Base-by-base conservation (phyloP, 1,139 yeast genomes). In the Zygosaccharomyces sapae region DNA sequence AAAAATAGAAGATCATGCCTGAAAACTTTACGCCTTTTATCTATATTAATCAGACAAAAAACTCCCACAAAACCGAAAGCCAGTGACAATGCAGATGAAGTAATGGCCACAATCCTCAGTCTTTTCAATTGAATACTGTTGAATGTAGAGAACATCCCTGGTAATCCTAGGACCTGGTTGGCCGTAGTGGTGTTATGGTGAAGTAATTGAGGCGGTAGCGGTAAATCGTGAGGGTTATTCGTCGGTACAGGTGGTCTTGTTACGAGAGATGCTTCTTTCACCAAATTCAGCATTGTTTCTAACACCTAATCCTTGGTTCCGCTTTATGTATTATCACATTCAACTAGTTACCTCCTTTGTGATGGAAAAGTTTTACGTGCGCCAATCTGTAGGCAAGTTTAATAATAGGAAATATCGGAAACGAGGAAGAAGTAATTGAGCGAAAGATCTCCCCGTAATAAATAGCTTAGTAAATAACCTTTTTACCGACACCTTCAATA, bases 1-100 rank as follows among this genome's bases (percentile, higher is more conserved):
- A 85, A 77, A 46, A 81, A 70, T 57, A 89, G 81, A 51, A 89
- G 73, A 52, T 79, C 81, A 65, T 87, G 95, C 38, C 95, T 73
- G 62, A 84, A 86, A 34, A 81, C 80, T 38, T 76, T 61, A 48
- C 81, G 70, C 52, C 77, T 68, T 1, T 81, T 84, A 59, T 83
- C 88, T 34, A 83, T 81, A 49, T 82, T 79, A 6, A 73, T 67
- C 54, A 80, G 72, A 55, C 74, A 66, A 61, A 80, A 81, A 50
- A 83, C 67, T 4, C 83, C 80, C 1, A 70, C 53, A 7, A 80
- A 53, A 19, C 86, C 82, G 19, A 78, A 71, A 8, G 76, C 61
- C 1, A 85, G 74, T 7, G 90, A 82, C 1, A 76, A 64, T 18
- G 79, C 69, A 1, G 87, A 76, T 0, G 88, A 70, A 0, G 80